Conservation (phyloP, 2,329 filamentous ascomycete genomes). For the Talaromyces sp. region DNA sequence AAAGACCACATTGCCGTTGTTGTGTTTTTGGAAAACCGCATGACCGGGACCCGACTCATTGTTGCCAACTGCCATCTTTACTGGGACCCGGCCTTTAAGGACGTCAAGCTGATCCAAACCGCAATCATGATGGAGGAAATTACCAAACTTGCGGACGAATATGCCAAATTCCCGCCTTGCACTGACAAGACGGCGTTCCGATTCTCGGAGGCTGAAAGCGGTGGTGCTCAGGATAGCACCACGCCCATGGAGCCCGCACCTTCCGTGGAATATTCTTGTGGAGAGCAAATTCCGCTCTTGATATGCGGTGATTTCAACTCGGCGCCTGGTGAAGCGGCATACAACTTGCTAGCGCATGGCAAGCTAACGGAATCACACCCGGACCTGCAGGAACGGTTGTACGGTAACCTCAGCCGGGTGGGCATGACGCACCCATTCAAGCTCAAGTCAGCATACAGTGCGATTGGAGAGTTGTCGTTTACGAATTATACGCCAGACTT, state of each 20-base stretch:
- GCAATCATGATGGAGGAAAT: conserved; percentile 93
- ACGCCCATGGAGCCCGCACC: conserved; percentile 60
- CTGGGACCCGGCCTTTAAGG: conserved; percentile 85
- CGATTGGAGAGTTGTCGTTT: conserved; percentile 80
- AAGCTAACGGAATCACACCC: conserved; percentile 70
- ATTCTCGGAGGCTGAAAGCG: conserved; percentile 45
- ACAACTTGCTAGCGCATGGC: conserved; percentile 80
- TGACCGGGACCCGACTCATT: conserved; percentile 85
- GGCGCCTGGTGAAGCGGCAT: conserved; percentile 77
- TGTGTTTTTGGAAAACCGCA: conserved; percentile 84
- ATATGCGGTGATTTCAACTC: conserved; percentile 98
- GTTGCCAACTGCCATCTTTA: conserved; percentile 91
- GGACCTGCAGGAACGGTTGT: conserved; percentile 74
- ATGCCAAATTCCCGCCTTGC: conserved; percentile 70
- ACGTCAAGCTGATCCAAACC: conserved; percentile 95
- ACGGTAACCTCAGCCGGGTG: conserved; percentile 86
- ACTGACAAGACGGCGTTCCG: conserved; percentile 66
- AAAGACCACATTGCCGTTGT: conserved; percentile 95
- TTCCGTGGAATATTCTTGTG: conserved; percentile 79
- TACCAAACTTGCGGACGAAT: conserved; percentile 78
- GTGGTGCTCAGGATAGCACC: conserved; percentile 35
- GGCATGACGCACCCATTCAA: conserved; percentile 95
- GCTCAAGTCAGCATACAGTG: conserved; percentile 81
- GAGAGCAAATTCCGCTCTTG: conserved; percentile 81
- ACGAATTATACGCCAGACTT: conserved; percentile 98